A percentile compares a stretch with the other conserved stretches of the same genome.
Conservation (phyloP, 305 asterid species). For the Fraxinus albicans region DNA sequence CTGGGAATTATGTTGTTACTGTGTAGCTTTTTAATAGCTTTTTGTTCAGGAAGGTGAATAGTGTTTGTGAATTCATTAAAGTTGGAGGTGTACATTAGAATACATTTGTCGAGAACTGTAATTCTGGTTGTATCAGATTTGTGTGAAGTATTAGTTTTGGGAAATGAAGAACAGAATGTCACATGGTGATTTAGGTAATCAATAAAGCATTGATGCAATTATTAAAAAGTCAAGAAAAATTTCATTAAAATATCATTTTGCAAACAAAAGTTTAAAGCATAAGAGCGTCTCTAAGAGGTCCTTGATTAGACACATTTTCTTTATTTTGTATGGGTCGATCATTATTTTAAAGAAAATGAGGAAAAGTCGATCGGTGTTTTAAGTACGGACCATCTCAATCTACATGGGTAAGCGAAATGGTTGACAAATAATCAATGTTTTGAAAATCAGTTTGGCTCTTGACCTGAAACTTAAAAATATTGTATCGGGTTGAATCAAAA, state of each 20-base stretch:
- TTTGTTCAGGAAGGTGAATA: not conserved
- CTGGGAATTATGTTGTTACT: not conserved
- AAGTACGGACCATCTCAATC: no score
- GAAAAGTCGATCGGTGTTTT: not conserved
- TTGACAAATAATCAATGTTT: no score
- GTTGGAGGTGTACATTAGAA: not conserved
- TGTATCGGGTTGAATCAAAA: no score
- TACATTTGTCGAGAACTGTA: not conserved
- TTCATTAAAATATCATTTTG: not conserved
- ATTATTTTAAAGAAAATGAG: not conserved
- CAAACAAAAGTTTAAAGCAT: not conserved
- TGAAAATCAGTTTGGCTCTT: no score
- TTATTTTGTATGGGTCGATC: not conserved
- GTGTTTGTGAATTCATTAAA: not conserved
- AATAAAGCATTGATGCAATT: not conserved
- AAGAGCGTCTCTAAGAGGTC: not conserved
- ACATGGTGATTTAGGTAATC: not conserved
- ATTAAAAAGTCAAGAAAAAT: not conserved
- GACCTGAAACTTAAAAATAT: no score
- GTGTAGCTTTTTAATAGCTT: not conserved
- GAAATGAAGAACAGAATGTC: not conserved
- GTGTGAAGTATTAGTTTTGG: not conserved
- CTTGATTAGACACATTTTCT: not conserved
- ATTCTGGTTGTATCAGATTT: not conserved
- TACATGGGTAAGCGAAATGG: no score